Evolutionary conservation across 2,329 filamentous ascomycete species (phyloP), one percentile per base, ranked within the genome.

Genomic region (Penicillium aurantiogriseum): DNA sequence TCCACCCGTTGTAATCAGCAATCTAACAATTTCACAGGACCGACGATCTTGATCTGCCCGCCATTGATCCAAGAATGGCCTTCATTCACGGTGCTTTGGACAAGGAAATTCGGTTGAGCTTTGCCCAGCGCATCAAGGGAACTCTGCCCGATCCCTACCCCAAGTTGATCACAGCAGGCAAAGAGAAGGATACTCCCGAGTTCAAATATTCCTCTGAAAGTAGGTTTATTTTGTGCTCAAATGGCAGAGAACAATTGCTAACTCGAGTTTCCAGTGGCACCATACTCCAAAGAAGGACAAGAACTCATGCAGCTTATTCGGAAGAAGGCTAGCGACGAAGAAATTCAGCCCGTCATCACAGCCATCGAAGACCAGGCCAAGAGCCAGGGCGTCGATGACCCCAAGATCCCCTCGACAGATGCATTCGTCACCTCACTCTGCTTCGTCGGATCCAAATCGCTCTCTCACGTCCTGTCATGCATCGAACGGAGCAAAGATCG

Each of bases 41-140:
- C 47, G 91, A 92, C 17, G 92, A 97, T 71, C 86, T 96, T 17
- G 82, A 86, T 43, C 82, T 95, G 27, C 84, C 90, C 0, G 81
- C 88, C 59, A 78, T 94, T 35, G 86, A 96, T 71, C 92, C 94
- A 1, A 89, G 88, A 77, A 97, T 97, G 77, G 91, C 93, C 33
- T 97, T 99, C 76, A 94, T 99, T 63, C 81, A 88, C 52, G 93
- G 92, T 21, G 89, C 91, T 4, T 78, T 99, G 57, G 94, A 99
- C 71, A 97, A 97, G 79, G 94, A 99, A 77, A 96, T 99, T 63
- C 88, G 94, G 5, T 81, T 99, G 49, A 97, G 92, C 70, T 99
- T 99, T 73, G 92, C 94, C 0, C 93, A 96, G 76, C 88, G 94
- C 56, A 96, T 99, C 70, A 92, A 94, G 74, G 92, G 92, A 61